Conservation (phyloP, 768 basidiomycete genomes). For the Tulasnella sp. region DNA sequence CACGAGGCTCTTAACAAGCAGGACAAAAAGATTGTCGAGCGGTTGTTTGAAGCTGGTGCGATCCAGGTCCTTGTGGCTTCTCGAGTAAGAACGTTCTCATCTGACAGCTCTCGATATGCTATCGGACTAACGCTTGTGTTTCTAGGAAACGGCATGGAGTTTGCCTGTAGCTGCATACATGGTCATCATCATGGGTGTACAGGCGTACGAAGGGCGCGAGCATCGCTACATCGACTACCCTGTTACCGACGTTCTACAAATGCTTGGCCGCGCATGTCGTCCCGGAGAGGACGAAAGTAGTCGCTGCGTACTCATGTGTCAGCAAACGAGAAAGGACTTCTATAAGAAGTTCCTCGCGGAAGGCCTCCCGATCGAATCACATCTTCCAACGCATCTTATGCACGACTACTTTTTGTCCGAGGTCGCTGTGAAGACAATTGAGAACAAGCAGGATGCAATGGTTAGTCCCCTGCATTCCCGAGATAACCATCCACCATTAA, state of each 20-base stretch:
- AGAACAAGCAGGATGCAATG: slow-evolving; percentile 98
- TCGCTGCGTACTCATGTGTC: slow-evolving; percentile 93
- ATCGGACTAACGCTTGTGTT: background rate
- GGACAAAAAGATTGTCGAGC: slow-evolving; percentile 88
- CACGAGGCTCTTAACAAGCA: slow-evolving; percentile 88
- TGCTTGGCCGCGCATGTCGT: slow-evolving; percentile 98
- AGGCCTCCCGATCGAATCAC: slow-evolving; percentile 95
- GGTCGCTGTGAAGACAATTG: slow-evolving; percentile 96
- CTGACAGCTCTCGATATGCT: background rate
- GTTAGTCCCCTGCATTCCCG: slow-evolving; percentile 30
- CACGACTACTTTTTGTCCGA: slow-evolving; percentile 98
- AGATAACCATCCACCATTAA: background rate
- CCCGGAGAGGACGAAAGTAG: slow-evolving; percentile 80
- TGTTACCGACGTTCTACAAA: slow-evolving; percentile 95
- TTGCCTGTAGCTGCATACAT: slow-evolving; percentile 90
- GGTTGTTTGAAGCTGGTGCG: slow-evolving; percentile 86
- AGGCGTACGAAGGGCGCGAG: slow-evolving; percentile 92
- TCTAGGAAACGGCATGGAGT: slow-evolving; percentile 90
- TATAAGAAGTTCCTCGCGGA: slow-evolving; percentile 98
- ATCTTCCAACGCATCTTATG: slow-evolving; percentile 76
- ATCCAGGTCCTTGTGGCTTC: slow-evolving; percentile 92
- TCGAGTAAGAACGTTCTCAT: slow-evolving; percentile 44
- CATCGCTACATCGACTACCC: slow-evolving; percentile 98
- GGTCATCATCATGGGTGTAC: slow-evolving; percentile 99
- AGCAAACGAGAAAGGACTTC: slow-evolving; percentile 95